phyloP scores from a whole-genome alignment of 2,329 filamentous ascomycete genomes.

The Colletotrichum neosansevieriae region DNA sequence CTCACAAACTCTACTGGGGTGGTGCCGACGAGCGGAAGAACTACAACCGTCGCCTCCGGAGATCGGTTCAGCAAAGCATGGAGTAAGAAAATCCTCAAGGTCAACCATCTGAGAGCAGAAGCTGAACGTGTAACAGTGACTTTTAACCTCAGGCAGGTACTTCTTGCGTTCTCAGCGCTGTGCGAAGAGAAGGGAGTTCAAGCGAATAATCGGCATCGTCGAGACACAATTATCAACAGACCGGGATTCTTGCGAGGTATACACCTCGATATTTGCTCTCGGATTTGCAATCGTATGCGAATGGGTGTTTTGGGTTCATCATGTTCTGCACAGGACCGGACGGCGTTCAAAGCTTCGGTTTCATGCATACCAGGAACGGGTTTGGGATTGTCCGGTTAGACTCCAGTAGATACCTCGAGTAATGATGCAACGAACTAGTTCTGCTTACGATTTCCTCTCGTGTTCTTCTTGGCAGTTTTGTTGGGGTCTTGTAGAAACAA shows the following conservation, averaged over 20 bases:
- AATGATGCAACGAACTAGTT: conserved; percentile 37
- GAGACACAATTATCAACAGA: background rate
- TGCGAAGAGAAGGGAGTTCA: conserved; percentile 1
- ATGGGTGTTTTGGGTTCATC: conserved; percentile 22
- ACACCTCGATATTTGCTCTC: background rate
- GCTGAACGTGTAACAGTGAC: conserved; percentile 18
- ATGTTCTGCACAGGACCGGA: conserved; percentile 20
- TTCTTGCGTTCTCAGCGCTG: background rate
- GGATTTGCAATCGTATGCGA: background rate
- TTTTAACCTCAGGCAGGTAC: conserved; percentile 12
- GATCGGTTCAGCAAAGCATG: conserved; percentile 78
- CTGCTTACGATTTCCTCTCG: background rate
- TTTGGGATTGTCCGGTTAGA: conserved; percentile 35
- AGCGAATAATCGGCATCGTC: background rate
- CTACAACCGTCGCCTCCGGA: conserved; percentile 84
- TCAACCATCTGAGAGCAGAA: background rate
- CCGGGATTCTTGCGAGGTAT: too few species aligned
- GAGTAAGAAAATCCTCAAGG: conserved; percentile 58
- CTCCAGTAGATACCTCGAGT: conserved; percentile 40
- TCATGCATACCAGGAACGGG: conserved; percentile 38
- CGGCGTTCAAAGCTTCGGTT: conserved; percentile 35
- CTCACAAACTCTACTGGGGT: conserved; percentile 89
- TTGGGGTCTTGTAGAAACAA: background rate
- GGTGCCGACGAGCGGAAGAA: conserved; percentile 80
- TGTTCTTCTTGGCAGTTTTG: background rate